A percentile compares a stretch with the other conserved stretches of the same genome.
These are phyloP conservation scores for Echium plantagineum DNA, from an alignment of 257 asterid genomes.

Conservation along the genomic window DNA sequence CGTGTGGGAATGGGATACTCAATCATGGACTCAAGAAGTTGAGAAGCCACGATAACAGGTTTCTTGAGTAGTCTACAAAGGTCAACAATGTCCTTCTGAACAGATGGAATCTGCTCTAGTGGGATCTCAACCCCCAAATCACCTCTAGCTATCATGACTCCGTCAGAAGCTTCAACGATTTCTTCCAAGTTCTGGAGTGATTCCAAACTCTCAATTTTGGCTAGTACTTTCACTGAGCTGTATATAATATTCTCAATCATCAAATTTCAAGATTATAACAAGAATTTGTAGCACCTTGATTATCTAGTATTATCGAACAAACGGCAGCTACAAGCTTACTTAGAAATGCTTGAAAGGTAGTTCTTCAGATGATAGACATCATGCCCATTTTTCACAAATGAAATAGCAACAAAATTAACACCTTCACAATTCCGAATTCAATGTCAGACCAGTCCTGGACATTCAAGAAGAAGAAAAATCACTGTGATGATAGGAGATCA, in stretches of 20 bases:
- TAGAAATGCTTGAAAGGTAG: conserved; percentile 44
- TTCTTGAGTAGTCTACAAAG: conserved; percentile 68
- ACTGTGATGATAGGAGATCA: background rate
- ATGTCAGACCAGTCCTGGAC: conserved; percentile 73
- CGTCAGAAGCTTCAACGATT: conserved; percentile 64
- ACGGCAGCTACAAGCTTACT: conserved; percentile 21
- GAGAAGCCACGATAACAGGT: conserved; percentile 84
- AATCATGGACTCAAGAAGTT: conserved; percentile 78
- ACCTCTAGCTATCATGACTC: conserved; percentile 91
- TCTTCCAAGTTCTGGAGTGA: conserved; percentile 55
- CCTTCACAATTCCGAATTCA: conserved; percentile 72
- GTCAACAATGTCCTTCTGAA: conserved; percentile 47
- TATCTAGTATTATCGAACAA: too few species aligned
- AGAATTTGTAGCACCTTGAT: too few species aligned
- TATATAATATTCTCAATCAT: conserved; percentile 6
- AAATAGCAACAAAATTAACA: conserved; percentile 69
- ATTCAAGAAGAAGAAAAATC: conserved; percentile 3
- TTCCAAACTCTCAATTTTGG: conserved; percentile 72
- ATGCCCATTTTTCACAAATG: conserved; percentile 67
- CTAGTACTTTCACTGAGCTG: conserved; percentile 64
- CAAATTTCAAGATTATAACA: background rate
- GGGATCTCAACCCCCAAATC: conserved; percentile 92
- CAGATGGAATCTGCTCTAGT: conserved; percentile 69
- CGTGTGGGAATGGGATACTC: conserved; percentile 84
- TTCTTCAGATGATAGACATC: conserved; percentile 48